Evolutionary conservation across 306 rosid species (phyloP), one percentile per base, ranked within the genome.

Genomic region (Urtica urens): DNA sequence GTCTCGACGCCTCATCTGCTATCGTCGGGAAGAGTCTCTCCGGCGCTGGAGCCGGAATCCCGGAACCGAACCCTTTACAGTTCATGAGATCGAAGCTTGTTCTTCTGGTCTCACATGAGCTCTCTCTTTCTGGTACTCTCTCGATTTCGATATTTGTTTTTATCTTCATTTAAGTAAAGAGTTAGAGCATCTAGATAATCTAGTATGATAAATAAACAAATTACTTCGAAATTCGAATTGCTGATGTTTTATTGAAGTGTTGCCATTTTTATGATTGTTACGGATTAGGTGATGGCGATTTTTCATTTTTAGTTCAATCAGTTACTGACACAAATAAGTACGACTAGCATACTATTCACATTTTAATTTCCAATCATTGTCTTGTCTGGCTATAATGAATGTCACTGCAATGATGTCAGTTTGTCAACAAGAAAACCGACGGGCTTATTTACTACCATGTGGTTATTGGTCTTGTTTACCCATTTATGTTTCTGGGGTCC

Each of bases 61-160:
- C 46, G 20, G 65, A 44, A 18, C 70, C 88, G 0, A 73, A 58
- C 62, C 86, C 83, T 7, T 70, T 86, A 0, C 47, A 57, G 47
- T 86, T 78, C 70, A 81, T 86, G 93, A 86, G 79, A 68, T 78
- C 95, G 5, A 86, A 81, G 74, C 81, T 77, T 23, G 93, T 86
- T 23, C 81, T 81, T n/a, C 58, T 86, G 75, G 95, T 86, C 38
- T 86, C 93, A 2, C 95, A 86, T 39, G 88, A 86, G 70, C 78
- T 86, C 1, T 78, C 95, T 44, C 88, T 86, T 26, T 81, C 93
- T 23, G 95, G 95, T 80, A 64, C 12, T 26, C 37, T 41, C 42
- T n/a, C 17, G 28, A 22, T 45, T 22, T 38, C 16, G 12, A 10
- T 37, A 11, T n/a, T n/a, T n/a, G n/a, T n/a, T n/a, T n/a, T n/a